Conservation (phyloP, 2,329 filamentous ascomycete species). For the Colletotrichum costaricense region DNA sequence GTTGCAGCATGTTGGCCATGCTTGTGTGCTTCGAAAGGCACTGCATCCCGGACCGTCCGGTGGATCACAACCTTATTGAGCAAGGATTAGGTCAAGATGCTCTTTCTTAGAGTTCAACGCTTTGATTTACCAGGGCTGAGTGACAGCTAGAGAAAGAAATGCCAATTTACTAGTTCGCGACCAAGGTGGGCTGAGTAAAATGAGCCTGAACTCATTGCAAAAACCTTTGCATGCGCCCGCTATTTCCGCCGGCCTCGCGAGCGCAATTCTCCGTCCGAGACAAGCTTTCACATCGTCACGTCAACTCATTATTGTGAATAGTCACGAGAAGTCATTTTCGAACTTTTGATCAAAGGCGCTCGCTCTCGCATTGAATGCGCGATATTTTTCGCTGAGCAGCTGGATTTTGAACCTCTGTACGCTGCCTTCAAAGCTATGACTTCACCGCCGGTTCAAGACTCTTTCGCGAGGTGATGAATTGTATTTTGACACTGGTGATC, state of each 20-base stretch:
- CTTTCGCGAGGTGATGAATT: neutral
- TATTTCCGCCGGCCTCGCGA: neutral
- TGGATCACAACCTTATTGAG: too few relatives aligned
- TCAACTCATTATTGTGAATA: neutral
- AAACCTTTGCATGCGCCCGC: neutral
- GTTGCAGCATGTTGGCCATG: neutral
- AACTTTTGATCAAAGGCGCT: neutral
- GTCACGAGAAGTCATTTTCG: neutral
- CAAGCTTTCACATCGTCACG: neutral
- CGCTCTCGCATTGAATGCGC: neutral
- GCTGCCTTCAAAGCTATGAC: neutral
- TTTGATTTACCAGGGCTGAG: neutral
- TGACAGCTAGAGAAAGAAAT: neutral
- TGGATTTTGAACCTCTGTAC: neutral
- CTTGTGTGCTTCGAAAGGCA: neutral
- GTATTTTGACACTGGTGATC: neutral
- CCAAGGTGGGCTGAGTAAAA: neutral
- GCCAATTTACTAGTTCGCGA: slow-evolving; percentile 48
- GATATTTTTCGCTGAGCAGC: neutral
- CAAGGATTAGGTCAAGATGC: slow-evolving; percentile 7
- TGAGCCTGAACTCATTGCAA: neutral
- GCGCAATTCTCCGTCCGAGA: neutral
- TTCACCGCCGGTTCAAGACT: neutral
- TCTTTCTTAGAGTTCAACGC: neutral
- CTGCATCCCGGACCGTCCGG: neutral